A percentile compares a stretch with the other conserved stretches of the same genome.
phyloP scores from a whole-genome alignment of 805 yeast genomes.

The Candida loeiensis region DNA sequence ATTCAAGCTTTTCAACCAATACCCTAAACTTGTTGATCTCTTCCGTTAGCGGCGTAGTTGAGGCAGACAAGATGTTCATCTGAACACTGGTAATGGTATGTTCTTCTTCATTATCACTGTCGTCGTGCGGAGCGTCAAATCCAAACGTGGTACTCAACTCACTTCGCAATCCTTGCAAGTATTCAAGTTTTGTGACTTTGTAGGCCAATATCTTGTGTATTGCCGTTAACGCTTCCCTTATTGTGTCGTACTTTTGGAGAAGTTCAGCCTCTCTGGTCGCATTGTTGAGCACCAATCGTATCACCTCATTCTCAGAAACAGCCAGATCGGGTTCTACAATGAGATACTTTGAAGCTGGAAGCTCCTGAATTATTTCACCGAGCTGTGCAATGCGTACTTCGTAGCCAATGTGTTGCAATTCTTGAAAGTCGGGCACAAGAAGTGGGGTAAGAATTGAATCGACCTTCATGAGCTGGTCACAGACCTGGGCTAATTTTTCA shows the following conservation, averaged over 20 bases:
- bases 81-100: not conserved
- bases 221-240: conserved; percentile 16
- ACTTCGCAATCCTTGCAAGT: conserved; percentile 17
- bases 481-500: conserved; percentile 25
- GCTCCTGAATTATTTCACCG: conserved; percentile 22
- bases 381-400: conserved; percentile 18
- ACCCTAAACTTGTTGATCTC: conserved; percentile 27
- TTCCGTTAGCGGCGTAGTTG: conserved; percentile 9
- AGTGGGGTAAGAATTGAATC: conserved; percentile 24
- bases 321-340: conserved; percentile 13
- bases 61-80: conserved; percentile 2
- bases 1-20: conserved; percentile 23
- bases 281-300: not conserved
- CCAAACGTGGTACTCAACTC: conserved; percentile 8
- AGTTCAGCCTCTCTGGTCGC: not conserved
- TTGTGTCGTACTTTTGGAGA: conserved; percentile 17
- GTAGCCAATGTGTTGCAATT: conserved; percentile 11
- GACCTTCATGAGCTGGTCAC: conserved; percentile 23
- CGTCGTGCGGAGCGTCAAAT: conserved; percentile 7
- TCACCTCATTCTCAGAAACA: not conserved
- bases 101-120: conserved; percentile 21
- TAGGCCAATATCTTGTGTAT: conserved; percentile 21
- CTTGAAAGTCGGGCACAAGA: conserved; percentile 21
- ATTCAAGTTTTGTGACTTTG: conserved; percentile 28
- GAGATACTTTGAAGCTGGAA: conserved; percentile 35